phyloP scores from a whole-genome alignment of 169 alveolate genomes.

The Plasmodium billcollinsi region DNA sequence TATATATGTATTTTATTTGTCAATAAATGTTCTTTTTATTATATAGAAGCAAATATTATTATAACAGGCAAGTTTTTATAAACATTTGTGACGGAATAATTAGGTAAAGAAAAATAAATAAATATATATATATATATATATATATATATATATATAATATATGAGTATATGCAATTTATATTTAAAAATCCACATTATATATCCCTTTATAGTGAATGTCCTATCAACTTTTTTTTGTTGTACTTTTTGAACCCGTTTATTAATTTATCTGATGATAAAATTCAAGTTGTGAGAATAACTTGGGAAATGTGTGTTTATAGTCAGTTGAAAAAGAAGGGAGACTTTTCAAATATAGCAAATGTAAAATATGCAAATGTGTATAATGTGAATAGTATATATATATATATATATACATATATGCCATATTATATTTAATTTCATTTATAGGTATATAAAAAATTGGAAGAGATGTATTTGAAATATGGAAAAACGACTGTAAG shows the following conservation, averaged over 20 bases:
- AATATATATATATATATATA: background rate
- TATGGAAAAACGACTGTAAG: conserved; percentile 1
- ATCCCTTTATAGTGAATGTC: conserved; percentile 46
- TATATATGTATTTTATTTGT: background rate
- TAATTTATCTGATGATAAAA: conserved; percentile 52
- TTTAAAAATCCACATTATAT: background rate
- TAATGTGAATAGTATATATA: background rate
- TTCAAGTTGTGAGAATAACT: conserved; percentile 60
- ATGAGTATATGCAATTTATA: background rate
- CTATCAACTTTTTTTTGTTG: conserved; percentile 46
- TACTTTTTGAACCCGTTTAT: conserved; percentile 70
- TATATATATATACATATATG: background rate
- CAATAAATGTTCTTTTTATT: conserved; percentile 11
- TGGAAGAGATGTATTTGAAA: conserved; percentile 8
- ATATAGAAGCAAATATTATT: conserved; percentile 42
- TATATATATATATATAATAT: background rate
- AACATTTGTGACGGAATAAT: conserved; percentile 66
- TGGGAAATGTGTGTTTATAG: conserved; percentile 56
- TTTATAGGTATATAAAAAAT: conserved; percentile 33
- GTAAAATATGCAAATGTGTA: conserved; percentile 16
- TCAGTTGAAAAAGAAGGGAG: conserved; percentile 41
- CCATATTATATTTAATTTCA: background rate
- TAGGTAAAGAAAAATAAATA: conserved; percentile 17
- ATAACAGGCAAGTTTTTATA: conserved; percentile 59
- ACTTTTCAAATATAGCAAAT: conserved; percentile 5